These are phyloP conservation scores for Leishmania aethiopica DNA, from an alignment of 208 protist species.

Conservation along the genomic window DNA sequence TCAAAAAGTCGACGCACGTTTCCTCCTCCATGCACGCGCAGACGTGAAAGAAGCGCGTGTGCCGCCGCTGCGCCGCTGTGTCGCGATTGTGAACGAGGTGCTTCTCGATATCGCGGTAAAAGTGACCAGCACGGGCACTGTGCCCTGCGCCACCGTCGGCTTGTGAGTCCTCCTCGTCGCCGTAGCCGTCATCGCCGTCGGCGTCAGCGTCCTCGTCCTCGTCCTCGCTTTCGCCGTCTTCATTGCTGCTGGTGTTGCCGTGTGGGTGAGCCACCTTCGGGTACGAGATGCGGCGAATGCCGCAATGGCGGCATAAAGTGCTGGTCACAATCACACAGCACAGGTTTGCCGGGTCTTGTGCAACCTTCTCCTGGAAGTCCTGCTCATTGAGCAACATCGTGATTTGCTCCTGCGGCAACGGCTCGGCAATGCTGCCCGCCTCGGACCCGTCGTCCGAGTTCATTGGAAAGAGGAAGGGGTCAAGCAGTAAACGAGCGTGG, in stretches of 20 bases:
- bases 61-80: conserved; percentile 46
- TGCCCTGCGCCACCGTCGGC: conserved; percentile 2
- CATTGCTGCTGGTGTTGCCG: neutral
- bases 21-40: conserved; percentile 70
- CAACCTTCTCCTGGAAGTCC: conserved; percentile 67
- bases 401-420: conserved; percentile 51
- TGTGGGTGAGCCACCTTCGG: conserved; percentile 26
- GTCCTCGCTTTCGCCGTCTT: conserved; percentile 18
- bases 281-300: conserved; percentile 53
- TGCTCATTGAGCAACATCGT: conserved; percentile 60
- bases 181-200: conserved; percentile 35
- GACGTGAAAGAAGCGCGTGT: conserved; percentile 85
- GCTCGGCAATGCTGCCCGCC: conserved; percentile 16
- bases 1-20: conserved; percentile 61
- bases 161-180: conserved; percentile 24
- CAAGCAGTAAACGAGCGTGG: neutral
- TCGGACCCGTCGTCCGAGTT: conserved; percentile 23
- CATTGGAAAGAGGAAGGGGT: conserved; percentile 6
- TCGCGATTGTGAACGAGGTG: conserved; percentile 40
- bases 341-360: conserved; percentile 60
- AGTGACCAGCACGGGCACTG: conserved; percentile 12
- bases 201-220: conserved; percentile 25
- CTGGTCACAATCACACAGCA: conserved; percentile 80
- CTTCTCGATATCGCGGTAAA: conserved; percentile 57
- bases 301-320: conserved; percentile 76